Evolutionary conservation across 805 yeast species (phyloP).

Genomic region (Wickerhamia fluorescens): DNA sequence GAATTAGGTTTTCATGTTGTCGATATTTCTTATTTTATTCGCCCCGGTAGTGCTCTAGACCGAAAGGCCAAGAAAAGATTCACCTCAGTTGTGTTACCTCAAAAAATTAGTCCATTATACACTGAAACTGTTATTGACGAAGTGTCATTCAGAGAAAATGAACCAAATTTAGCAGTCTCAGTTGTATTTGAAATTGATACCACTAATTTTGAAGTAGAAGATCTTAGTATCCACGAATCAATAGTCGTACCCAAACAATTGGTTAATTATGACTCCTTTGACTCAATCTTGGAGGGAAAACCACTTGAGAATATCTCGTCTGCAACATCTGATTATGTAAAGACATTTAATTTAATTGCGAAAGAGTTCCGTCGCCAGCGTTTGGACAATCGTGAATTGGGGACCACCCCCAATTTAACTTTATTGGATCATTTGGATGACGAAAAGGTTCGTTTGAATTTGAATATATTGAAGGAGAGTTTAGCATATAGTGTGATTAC

Average conservation of each 20-base stretch:
- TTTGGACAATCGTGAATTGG: conserved; percentile 42
- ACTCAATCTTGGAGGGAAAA: conserved; percentile 36
- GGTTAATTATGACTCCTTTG: conserved; percentile 50
- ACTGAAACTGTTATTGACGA: conserved; percentile 59
- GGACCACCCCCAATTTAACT: conserved; percentile 48
- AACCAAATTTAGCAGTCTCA: conserved; percentile 60
- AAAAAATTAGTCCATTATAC: conserved; percentile 57
- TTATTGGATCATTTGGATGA: conserved; percentile 79
- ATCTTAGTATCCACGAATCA: conserved; percentile 72
- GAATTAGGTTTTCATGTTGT: conserved; percentile 83
- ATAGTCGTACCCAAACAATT: conserved; percentile 56
- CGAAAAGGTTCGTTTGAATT: conserved; percentile 63
- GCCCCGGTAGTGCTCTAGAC: conserved; percentile 71
- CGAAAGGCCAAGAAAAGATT: conserved; percentile 88
- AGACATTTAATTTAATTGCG: conserved; percentile 57
- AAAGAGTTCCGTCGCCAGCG: conserved; percentile 66
- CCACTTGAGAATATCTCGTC: conserved; percentile 29
- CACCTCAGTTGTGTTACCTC: conserved; percentile 82
- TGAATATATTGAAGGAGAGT: conserved; percentile 64
- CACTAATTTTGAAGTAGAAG: conserved; percentile 60
- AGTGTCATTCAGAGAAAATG: conserved; percentile 55
- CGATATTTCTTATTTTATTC: conserved; percentile 69
- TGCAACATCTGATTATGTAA: conserved; percentile 59
- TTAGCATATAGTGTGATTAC: conserved; percentile 52
- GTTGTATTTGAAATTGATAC: conserved; percentile 78